Conservation (phyloP, 1,284 basidiomycete genomes). For the Rhizopogon hawkerae region DNA sequence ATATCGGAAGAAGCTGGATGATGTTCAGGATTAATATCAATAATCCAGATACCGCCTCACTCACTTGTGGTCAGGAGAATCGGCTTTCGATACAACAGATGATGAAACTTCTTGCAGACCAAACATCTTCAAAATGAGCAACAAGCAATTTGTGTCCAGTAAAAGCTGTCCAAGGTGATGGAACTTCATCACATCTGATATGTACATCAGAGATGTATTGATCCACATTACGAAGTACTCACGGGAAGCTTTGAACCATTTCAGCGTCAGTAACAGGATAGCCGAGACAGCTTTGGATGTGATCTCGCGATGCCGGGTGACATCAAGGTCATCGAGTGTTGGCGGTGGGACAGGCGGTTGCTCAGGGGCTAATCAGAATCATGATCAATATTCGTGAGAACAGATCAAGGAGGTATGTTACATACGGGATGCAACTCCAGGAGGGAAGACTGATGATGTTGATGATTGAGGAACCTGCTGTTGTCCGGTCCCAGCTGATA, state of each 20-base stretch:
- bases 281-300: constrained; percentile 96
- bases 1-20: constrained; percentile 85
- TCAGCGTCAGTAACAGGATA: constrained; percentile 82
- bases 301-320: constrained; percentile 93
- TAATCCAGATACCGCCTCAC: constrained; percentile 18
- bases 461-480: constrained; percentile 51
- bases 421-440: constrained; percentile 63
- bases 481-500: constrained; percentile 63
- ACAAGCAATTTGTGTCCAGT: constrained; percentile 90
- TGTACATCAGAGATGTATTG: constrained; percentile 5
- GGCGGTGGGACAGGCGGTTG: constrained; percentile 62
- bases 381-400: constrained; percentile 2
- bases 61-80: constrained; percentile 81
- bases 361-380: constrained; percentile 41
- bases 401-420: constrained; percentile 6
- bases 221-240: constrained; percentile 22
- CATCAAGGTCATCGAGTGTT: constrained; percentile 91
- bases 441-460: constrained; percentile 57
- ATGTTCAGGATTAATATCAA: constrained; percentile 10
- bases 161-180: constrained; percentile 93
- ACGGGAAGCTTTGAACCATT: constrained; percentile 99
- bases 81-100: constrained; percentile 81
- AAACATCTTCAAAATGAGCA: constrained; percentile 97
- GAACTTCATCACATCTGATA: constrained; percentile 91
- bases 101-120: constrained; percentile 86